Conservation (phyloP, 768 basidiomycete species). For the Coprinellus micaceus region DNA sequence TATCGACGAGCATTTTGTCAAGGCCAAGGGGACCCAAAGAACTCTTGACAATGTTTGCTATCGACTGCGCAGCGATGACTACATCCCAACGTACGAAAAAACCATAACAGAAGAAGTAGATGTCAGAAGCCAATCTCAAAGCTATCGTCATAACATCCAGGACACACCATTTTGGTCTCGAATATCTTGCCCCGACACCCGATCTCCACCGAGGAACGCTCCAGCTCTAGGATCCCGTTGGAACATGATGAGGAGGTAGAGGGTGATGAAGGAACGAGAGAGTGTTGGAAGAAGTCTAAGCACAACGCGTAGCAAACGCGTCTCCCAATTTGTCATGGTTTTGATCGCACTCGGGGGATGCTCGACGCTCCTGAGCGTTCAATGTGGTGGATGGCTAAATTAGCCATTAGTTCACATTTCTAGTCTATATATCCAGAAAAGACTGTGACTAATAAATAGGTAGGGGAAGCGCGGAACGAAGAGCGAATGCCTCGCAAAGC, state of each 20-base stretch:
- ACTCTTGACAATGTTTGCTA: slow-evolving; percentile 97
- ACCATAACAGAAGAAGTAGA: neutral
- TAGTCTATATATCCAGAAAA: neutral
- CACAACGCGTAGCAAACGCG: slow-evolving; percentile 1
- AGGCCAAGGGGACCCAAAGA: slow-evolving; percentile 92
- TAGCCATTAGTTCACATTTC: neutral
- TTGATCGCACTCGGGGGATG: neutral
- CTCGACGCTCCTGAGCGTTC: neutral
- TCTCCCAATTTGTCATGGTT: slow-evolving; percentile 1
- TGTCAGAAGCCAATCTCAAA: slow-evolving; percentile 7
- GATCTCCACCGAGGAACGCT: slow-evolving; percentile 90
- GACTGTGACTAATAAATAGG: neutral
- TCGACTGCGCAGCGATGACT: slow-evolving; percentile 95
- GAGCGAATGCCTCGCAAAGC: neutral
- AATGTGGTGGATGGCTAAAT: neutral
- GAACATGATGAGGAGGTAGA: slow-evolving; percentile 50
- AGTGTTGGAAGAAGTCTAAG: neutral
- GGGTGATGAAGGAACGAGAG: slow-evolving; percentile 7
- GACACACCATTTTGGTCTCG: slow-evolving; percentile 90
- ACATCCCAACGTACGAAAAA: slow-evolving; percentile 2
- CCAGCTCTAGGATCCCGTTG: slow-evolving; percentile 91
- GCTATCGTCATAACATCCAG: slow-evolving; percentile 2
- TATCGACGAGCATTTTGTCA: slow-evolving; percentile 97
- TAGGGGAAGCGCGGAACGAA: neutral
- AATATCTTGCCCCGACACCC: slow-evolving; percentile 92